Evolutionary conservation across 2,329 filamentous ascomycete genomes (phyloP), one percentile per base, ranked within the genome.

Genomic region (Claviceps digitariae): DNA sequence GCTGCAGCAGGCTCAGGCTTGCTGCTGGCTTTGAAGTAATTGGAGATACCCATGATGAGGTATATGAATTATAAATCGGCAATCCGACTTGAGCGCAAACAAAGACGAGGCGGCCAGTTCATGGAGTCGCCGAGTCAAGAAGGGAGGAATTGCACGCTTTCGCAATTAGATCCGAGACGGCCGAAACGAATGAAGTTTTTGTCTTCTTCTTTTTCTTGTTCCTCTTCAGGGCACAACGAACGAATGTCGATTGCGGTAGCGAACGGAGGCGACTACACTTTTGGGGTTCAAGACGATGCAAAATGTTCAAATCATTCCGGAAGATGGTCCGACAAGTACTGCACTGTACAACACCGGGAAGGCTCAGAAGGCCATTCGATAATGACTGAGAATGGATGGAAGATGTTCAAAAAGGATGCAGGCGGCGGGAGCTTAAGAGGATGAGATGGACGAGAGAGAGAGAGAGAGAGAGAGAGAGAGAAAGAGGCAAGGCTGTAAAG

Each of bases 11-110:
- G 46, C 47, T 59, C 55, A 8, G 56, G 10, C 53, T 57, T 57
- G 21, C 52, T 71, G 46, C 44, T 45, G 25, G 76, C 70, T 69
- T 79, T 82, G 72, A 85, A 83, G 61, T 84, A 85, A 63, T 67
- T 77, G 50, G 72, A 74, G 56, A 85, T 62, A 55, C 81, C 81
- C 82, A 85, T 85, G 45, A 54, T 67, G 62, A 34, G 41, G n/a
- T 9, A 6, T n/a, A 20, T 34, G 6, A 34, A 34, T 9, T 34
- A 34, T 34, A 8, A 12, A 34, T 34, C 13, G 13, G 10, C 5
- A 20, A 13, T 31, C 15, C 25, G 44, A 47, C 17, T 17, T 47
- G 23, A 31, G 44, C 25, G 23, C 44, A 8, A 34, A 34, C 31
- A 34, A 31, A 43, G 20, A 45, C 23, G 43, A 27, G 43, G 23